Conservation (phyloP, 2,329 filamentous ascomycete genomes). For the Phyllosticta capitalensis region DNA sequence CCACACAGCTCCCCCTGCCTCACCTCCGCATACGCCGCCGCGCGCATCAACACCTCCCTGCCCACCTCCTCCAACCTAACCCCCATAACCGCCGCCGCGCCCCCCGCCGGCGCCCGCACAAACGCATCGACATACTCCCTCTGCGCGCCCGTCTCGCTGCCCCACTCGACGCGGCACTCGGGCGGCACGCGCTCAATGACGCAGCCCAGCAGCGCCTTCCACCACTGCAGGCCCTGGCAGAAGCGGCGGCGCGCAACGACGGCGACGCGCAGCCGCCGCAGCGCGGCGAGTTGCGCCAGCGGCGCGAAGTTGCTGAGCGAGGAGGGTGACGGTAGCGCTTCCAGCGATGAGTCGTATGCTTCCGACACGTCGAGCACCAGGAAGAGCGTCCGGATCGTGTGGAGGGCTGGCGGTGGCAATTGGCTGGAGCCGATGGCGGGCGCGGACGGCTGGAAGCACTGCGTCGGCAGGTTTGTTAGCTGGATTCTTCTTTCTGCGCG, state of each 20-base stretch:
- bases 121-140: neutral
- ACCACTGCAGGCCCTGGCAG: neutral
- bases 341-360: neutral
- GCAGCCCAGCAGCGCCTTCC: neutral
- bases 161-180: neutral
- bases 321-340: neutral
- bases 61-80: neutral
- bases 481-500: neutral
- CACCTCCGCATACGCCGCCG: neutral
- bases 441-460: neutral
- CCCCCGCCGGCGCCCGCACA: neutral
- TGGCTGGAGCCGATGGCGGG: conserved; percentile 2
- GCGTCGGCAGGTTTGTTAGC: neutral
- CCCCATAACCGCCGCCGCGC: neutral
- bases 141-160: neutral
- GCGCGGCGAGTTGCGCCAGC: neutral
- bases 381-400: neutral
- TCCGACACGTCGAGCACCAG: neutral
- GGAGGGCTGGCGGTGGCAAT: neutral
- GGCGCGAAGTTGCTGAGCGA: conserved; percentile 1
- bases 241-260: neutral
- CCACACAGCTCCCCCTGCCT: neutral
- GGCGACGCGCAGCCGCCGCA: neutral
- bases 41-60: neutral
- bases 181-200: conserved; percentile 6